Percentiles rank a stretch among this genome's conserved stretches.
Conservation (phyloP, 768 basidiomycete species). For the Cantharellus cinnabarinus region DNA sequence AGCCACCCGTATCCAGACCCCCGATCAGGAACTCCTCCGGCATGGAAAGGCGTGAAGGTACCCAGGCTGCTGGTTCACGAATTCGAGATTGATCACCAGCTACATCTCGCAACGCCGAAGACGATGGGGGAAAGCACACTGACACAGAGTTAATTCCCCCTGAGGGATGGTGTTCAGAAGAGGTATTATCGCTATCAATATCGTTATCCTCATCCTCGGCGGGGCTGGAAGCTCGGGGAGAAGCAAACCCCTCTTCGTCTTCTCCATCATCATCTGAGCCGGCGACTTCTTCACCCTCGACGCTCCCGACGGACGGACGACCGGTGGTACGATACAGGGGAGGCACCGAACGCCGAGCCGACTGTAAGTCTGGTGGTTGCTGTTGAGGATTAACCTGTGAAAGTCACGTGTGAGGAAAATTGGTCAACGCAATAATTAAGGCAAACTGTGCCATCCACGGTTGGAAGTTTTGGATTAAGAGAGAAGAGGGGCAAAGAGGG, state of each 20-base stretch:
- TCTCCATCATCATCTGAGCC: neutral
- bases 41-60: too few relatives aligned
- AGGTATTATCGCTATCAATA: too few relatives aligned
- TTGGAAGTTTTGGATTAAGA: neutral
- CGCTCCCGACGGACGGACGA: neutral
- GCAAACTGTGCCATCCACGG: neutral
- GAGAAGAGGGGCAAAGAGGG: too few relatives aligned
- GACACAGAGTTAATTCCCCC: too few relatives aligned
- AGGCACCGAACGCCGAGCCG: neutral
- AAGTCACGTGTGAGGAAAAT: neutral
- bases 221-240: neutral
- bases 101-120: too few relatives aligned
- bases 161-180: too few relatives aligned
- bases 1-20: too few relatives aligned
- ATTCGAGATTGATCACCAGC: too few relatives aligned
- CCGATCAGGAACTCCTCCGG: too few relatives aligned
- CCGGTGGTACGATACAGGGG: neutral
- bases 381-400: slow-evolving; percentile 2
- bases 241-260: neutral
- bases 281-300: neutral
- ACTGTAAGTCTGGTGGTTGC: neutral
- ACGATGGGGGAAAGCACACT: too few relatives aligned
- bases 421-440: too few relatives aligned
- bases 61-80: too few relatives aligned
- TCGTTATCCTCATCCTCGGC: neutral